phyloP scores from a whole-genome alignment of 139 green algal genomes.

The Bryopsis sp. region DNA sequence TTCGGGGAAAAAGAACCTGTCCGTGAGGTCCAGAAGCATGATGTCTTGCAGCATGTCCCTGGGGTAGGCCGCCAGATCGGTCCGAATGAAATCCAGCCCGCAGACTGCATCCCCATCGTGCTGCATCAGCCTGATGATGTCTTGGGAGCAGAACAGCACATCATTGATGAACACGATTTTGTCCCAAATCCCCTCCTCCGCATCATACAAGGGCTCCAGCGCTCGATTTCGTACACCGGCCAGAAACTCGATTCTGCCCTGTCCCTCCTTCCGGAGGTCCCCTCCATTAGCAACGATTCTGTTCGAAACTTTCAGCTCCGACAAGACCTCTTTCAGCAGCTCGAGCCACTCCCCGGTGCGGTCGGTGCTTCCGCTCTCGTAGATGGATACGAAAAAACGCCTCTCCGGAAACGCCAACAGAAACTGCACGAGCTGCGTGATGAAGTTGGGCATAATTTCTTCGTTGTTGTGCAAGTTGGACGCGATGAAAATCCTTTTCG shows the following conservation, averaged over 20 bases:
- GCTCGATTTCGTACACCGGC: constrained; percentile 32
- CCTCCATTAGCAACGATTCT: constrained; percentile 20
- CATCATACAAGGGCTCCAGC: constrained; percentile 21
- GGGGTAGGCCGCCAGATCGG: neutral
- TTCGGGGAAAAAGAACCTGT: neutral
- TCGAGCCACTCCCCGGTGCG: constrained; percentile 32
- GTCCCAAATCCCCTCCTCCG: constrained; percentile 4
- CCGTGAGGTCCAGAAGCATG: neutral
- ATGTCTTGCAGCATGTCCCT: neutral
- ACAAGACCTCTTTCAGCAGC: constrained; percentile 25
- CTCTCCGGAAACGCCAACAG: constrained; percentile 4
- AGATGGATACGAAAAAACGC: constrained; percentile 31
- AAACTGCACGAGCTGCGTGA: constrained; percentile 30
- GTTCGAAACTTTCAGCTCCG: constrained; percentile 8
- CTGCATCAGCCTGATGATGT: constrained; percentile 29
- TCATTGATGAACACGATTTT: constrained; percentile 53
- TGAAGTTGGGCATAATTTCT: constrained; percentile 35
- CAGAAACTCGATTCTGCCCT: constrained; percentile 41
- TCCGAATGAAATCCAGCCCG: constrained; percentile 39
- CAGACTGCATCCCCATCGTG: constrained; percentile 39
- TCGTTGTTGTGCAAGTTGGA: constrained; percentile 42
- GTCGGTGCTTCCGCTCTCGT: constrained; percentile 45
- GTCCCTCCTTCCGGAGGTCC: neutral
- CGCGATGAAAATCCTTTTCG: constrained; percentile 29
- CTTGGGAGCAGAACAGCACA: constrained; percentile 42